These are phyloP conservation scores for Sequoiadendron giganteum DNA, from an alignment of 75 land plant species.

Conservation along the genomic window DNA sequence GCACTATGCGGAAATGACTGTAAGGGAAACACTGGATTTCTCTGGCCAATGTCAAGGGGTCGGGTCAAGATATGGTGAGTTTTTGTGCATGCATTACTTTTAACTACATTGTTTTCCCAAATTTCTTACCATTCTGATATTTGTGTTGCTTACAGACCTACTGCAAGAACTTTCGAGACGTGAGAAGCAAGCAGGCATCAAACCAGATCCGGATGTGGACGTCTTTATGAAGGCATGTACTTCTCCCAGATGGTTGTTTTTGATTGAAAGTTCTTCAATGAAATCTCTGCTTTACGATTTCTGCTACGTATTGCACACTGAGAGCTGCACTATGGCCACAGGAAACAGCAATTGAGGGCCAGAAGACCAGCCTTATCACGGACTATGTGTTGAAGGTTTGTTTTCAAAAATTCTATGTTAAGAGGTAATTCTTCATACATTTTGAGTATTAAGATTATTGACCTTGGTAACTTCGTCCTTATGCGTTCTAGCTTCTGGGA, in stretches of 20 bases:
- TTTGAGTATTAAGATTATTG: slow-evolving; percentile 12
- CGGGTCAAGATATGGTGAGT: slow-evolving; percentile 23
- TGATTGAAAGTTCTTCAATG: neutral
- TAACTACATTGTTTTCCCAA: neutral
- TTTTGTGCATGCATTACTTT: neutral
- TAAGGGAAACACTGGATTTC: slow-evolving; percentile 31
- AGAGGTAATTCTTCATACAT: neutral
- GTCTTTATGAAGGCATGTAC: slow-evolving; percentile 31
- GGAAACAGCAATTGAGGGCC: slow-evolving; percentile 30
- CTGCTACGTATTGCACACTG: neutral
- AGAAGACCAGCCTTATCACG: slow-evolving; percentile 22
- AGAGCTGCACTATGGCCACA: neutral
- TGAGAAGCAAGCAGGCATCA: slow-evolving; percentile 27
- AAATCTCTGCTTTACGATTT: neutral
- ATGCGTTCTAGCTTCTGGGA: slow-evolving; percentile 18
- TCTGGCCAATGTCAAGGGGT: slow-evolving; percentile 27
- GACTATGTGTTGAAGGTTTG: slow-evolving; percentile 36
- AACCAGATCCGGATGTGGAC: slow-evolving; percentile 30
- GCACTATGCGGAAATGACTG: slow-evolving; percentile 21
- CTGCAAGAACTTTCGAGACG: slow-evolving; percentile 21
- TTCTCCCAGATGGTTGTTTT: neutral
- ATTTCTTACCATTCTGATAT: neutral
- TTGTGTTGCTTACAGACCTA: slow-evolving; percentile 17
- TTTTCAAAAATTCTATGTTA: neutral
- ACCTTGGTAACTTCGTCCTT: neutral